A percentile compares a stretch with the other conserved stretches of the same genome.
Evolutionary conservation across 2,329 filamentous ascomycete species (phyloP).

Genomic region (Fusarium cyanostomum): DNA sequence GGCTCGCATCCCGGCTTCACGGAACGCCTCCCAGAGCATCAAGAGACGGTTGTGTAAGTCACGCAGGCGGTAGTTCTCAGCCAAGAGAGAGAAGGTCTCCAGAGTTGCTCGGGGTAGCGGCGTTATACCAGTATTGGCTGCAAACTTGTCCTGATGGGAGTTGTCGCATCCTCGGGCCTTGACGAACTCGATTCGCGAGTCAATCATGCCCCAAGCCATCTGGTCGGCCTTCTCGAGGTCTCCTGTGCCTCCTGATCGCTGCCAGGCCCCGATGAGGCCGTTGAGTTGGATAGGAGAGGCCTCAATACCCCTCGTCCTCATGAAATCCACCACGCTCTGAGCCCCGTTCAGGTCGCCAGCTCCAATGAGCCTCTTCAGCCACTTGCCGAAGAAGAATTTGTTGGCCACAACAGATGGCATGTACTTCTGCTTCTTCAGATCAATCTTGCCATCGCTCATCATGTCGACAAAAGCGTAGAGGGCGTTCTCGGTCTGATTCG

Average conservation of each 20-base stretch:
- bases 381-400: constrained; percentile 86
- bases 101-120: constrained; percentile 69
- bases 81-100: constrained; percentile 81
- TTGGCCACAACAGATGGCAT: constrained; percentile 67
- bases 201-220: constrained; percentile 81
- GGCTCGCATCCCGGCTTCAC: constrained; percentile 69
- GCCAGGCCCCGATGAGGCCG: constrained; percentile 80
- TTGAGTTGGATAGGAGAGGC: constrained; percentile 82
- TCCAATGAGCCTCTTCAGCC: constrained; percentile 85
- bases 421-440: constrained; percentile 55
- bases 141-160: not conserved
- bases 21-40: constrained; percentile 69
- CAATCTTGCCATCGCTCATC: constrained; percentile 73
- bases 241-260: constrained; percentile 67
- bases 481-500: constrained; percentile 71
- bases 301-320: constrained; percentile 73
- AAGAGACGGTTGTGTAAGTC: constrained; percentile 66
- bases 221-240: constrained; percentile 70
- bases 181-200: constrained; percentile 72
- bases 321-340: constrained; percentile 76
- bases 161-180: constrained; percentile 50
- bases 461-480: constrained; percentile 87
- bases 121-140: constrained; percentile 4
- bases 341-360: constrained; percentile 76
- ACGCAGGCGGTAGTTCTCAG: constrained; percentile 75